phyloP scores from a whole-genome alignment of 2,329 filamentous ascomycete species.

The Colletotrichum australisinense region DNA sequence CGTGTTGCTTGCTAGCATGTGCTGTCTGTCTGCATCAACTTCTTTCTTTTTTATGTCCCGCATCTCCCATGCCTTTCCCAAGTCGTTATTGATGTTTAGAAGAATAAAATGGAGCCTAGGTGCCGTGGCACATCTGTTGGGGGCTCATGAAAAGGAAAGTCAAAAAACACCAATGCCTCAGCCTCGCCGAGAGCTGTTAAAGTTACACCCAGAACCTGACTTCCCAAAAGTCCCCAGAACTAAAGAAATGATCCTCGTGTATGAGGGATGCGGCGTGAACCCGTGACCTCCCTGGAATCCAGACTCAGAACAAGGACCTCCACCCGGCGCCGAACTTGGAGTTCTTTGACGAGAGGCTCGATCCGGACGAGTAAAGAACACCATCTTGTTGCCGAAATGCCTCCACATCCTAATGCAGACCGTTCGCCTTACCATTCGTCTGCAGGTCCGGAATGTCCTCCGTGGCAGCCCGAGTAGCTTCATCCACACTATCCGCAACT shows the following conservation, averaged over 20 bases:
- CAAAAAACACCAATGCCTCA: neutral
- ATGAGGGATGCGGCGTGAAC: neutral
- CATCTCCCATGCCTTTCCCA: neutral
- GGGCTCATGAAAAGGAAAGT: neutral
- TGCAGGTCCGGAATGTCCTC: slow-evolving; percentile 15
- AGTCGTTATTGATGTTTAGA: neutral
- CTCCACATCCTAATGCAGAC: slow-evolving; percentile 16
- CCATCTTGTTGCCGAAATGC: neutral
- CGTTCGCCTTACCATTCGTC: slow-evolving; percentile 35
- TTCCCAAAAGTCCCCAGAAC: neutral
- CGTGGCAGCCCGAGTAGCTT: slow-evolving; percentile 34
- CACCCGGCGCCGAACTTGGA: neutral
- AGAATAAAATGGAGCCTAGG: neutral
- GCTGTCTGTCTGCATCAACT: neutral
- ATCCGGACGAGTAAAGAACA: neutral
- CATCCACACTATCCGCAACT: slow-evolving; percentile 47
- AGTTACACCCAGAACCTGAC: slow-evolving; percentile 1
- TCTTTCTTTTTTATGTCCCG: neutral
- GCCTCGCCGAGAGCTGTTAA: neutral
- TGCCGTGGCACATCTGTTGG: neutral
- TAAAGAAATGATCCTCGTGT: neutral
- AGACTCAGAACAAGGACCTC: neutral
- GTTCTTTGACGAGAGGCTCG: neutral
- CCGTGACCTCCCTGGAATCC: neutral
- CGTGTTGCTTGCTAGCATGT: neutral